Percentiles rank a stretch among this genome's conserved stretches.
Evolutionary conservation across 2,329 filamentous ascomycete species (phyloP).

Genomic region (Xylaria sp.): DNA sequence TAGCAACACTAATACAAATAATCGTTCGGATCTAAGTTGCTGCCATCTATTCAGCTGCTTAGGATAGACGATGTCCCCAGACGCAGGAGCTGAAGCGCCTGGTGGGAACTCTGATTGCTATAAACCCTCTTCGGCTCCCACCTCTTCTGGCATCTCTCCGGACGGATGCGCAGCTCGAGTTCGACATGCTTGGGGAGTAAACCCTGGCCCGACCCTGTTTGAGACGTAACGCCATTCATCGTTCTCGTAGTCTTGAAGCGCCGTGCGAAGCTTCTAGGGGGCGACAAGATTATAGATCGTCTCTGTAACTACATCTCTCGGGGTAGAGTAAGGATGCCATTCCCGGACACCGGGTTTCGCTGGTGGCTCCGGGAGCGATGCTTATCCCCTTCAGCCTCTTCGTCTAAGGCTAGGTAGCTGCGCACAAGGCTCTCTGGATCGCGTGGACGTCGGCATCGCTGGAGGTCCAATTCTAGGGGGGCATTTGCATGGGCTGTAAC

Average conservation of each 20-base stretch:
- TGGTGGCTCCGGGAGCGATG: too few species aligned
- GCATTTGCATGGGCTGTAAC: too few species aligned
- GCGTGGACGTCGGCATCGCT: too few species aligned
- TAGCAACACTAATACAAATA: constrained; percentile 1
- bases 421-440: too few species aligned
- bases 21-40: constrained; percentile 37
- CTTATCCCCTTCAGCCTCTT: too few species aligned
- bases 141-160: constrained; percentile 53
- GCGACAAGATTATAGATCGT: too few species aligned
- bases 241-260: constrained; percentile 86
- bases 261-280: constrained; percentile 64
- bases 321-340: too few species aligned
- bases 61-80: constrained; percentile 60
- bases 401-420: too few species aligned
- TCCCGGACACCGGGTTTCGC: too few species aligned
- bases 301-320: too few species aligned
- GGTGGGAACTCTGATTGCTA: constrained; percentile 68
- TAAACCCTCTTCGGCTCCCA: constrained; percentile 54
- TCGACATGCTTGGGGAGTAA: constrained; percentile 86
- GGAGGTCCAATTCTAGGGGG: too few species aligned
- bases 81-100: constrained; percentile 57
- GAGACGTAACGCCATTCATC: constrained; percentile 94
- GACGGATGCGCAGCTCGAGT: constrained; percentile 77
- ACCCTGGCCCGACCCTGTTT: constrained; percentile 89
- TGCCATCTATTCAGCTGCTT: constrained; percentile 54